phyloP scores from a whole-genome alignment of 495 filamentous ascomycete species.

The Xylaria castorea region DNA sequence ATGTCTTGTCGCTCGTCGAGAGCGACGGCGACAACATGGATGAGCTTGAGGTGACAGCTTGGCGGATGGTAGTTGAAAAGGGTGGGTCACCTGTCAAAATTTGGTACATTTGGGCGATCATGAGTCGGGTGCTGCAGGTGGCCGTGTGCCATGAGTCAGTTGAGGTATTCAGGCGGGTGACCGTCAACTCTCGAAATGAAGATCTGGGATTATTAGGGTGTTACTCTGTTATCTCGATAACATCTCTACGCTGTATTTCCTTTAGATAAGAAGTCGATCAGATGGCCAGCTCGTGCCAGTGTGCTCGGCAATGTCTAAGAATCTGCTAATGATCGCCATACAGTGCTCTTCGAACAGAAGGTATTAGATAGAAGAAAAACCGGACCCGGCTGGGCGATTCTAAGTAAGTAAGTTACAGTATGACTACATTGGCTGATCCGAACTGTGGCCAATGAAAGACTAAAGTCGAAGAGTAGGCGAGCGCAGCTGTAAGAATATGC shows the following conservation, averaged over 20 bases:
- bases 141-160: constrained; percentile 7
- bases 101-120: constrained; percentile 12
- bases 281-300: not conserved
- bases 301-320: not conserved
- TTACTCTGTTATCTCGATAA: not conserved
- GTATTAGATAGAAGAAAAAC: not conserved
- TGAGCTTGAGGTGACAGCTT: not conserved
- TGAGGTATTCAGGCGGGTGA: constrained; percentile 6
- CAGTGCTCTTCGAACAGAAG: not conserved
- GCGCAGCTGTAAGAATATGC: not conserved
- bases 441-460: not conserved
- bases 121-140: constrained; percentile 21
- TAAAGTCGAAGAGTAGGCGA: not conserved
- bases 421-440: not conserved
- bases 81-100: constrained; percentile 13
- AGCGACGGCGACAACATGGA: not conserved
- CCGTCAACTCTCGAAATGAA: constrained; percentile 1
- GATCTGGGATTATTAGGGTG: not conserved
- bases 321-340: not conserved
- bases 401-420: not conserved
- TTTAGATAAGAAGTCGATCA: not conserved
- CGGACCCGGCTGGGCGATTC: not conserved
- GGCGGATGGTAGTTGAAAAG: not conserved
- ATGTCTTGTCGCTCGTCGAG: not conserved
- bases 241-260: not conserved